Base-by-base conservation (phyloP, 2,329 filamentous ascomycete genomes). In the Pyrenophora graminea region DNA sequence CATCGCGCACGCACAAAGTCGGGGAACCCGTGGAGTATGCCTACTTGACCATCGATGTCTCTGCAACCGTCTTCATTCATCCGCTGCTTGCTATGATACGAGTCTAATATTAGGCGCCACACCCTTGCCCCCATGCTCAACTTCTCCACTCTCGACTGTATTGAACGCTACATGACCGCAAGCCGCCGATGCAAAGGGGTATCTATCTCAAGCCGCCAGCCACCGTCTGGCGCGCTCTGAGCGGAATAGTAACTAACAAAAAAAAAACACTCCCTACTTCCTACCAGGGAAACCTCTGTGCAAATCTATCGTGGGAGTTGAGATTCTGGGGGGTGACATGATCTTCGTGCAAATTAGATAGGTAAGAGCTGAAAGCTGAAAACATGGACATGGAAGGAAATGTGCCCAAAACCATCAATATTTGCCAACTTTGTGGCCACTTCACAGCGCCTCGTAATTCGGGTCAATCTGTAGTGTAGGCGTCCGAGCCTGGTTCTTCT, bases 401-500 rank as follows among this genome's bases (percentile, higher is more conserved):
- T 52, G 50, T 13, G 45, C 39, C 36, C 21, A 51, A 34, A 51
- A 44, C 47, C 45, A 42, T 39, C 37, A 10, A 39, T 39, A 40
- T 44, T 31, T 51, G 50, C 51, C 39, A 45, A 23, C 15, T 5
- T 7, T 23, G 40, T 23, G 39, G 37, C 47, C 45, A 48, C 48
- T 50, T 57, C 61, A 69, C 51, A 61, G 44, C 12, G 60, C 57
- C 55, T 69, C 69, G 55, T 64, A 69, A 47, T 62, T 66, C 21
- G 70, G 58, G 52, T 75, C 70, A 40, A 76, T 70, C 55, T 69
- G 68, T 39, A 76, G 64, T 38, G 70, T 74, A 21, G 74, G 74
- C 51, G 71, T 68, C 60, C 67, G 66, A 34, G 55, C 57, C 61
- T 67, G 64, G 45, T 64, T 69, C 66, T 68, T 71, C 55, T 70